These are phyloP conservation scores for Hanseniaspora thailandica DNA, from an alignment of 805 yeast genomes.

Conservation along the genomic window DNA sequence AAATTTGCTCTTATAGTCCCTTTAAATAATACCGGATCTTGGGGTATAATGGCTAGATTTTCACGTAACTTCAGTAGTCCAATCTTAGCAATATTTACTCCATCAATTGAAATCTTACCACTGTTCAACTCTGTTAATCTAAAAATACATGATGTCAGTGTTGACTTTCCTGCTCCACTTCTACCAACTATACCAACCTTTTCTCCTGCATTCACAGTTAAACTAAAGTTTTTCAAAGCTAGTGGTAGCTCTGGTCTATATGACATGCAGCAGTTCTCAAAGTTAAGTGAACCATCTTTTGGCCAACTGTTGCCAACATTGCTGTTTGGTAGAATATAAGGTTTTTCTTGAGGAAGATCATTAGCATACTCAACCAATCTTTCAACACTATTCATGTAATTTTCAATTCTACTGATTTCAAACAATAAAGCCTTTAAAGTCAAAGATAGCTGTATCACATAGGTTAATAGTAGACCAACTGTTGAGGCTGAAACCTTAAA, in stretches of 20 bases:
- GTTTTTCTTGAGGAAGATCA: slow-evolving; percentile 58
- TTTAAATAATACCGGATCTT: slow-evolving; percentile 66
- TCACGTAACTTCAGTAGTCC: slow-evolving; percentile 56
- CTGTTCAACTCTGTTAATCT: slow-evolving; percentile 46
- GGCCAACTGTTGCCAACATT: slow-evolving; percentile 44
- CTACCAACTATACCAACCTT: slow-evolving; percentile 55
- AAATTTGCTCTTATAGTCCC: slow-evolving; percentile 60
- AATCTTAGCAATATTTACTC: slow-evolving; percentile 45
- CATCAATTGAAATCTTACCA: slow-evolving; percentile 56
- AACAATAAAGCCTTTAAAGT: slow-evolving; percentile 42
- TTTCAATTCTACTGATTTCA: slow-evolving; percentile 45
- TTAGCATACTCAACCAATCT: slow-evolving; percentile 55
- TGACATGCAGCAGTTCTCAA: slow-evolving; percentile 38
- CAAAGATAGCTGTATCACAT: slow-evolving; percentile 49
- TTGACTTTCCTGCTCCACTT: slow-evolving; percentile 57
- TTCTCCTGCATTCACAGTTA: slow-evolving; percentile 39
- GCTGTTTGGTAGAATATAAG: slow-evolving; percentile 34
- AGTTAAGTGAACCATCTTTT: too few relatives aligned
- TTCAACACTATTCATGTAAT: slow-evolving; percentile 49
- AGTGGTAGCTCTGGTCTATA: slow-evolving; percentile 43
- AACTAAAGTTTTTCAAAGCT: slow-evolving; percentile 37
- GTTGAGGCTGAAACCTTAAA: slow-evolving; percentile 48
- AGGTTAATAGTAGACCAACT: slow-evolving; percentile 50
- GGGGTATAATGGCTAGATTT: slow-evolving; percentile 63
- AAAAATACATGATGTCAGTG: slow-evolving; percentile 50